phyloP scores from a whole-genome alignment of 2,329 filamentous ascomycete species.

The Ophiosphaerella narmari region DNA sequence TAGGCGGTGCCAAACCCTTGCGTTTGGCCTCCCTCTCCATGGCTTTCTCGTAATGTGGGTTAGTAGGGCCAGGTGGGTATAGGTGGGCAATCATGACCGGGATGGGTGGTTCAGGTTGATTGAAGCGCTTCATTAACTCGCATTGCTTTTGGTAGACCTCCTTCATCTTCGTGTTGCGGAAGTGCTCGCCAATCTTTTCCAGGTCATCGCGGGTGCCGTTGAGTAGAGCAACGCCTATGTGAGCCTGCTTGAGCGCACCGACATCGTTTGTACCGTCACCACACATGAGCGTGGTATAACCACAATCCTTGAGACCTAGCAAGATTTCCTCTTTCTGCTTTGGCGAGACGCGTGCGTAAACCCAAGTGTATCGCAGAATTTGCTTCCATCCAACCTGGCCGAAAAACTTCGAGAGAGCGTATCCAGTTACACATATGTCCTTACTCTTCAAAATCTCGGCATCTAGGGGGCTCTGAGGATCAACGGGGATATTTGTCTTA shows the following conservation, averaged over 20 bases:
- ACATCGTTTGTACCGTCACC: slow-evolving; percentile 99
- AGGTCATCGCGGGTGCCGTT: slow-evolving; percentile 94
- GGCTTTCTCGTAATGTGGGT: slow-evolving; percentile 93
- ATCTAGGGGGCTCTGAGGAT: slow-evolving; percentile 80
- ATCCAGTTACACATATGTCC: slow-evolving; percentile 94
- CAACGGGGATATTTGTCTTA: slow-evolving; percentile 81
- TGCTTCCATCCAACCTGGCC: slow-evolving; percentile 75
- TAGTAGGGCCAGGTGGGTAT: slow-evolving; percentile 85
- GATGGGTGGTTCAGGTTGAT: slow-evolving; percentile 88
- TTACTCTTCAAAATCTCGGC: slow-evolving; percentile 79
- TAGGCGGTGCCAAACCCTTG: slow-evolving; percentile 68
- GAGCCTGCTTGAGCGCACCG: slow-evolving; percentile 94
- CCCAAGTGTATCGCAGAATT: slow-evolving; percentile 89
- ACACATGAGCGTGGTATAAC: slow-evolving; percentile 98
- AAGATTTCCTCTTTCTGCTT: slow-evolving; percentile 99
- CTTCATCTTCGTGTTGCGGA: slow-evolving; percentile 96
- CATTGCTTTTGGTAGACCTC: slow-evolving; percentile 97
- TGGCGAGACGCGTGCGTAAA: slow-evolving; percentile 96
- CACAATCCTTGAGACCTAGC: slow-evolving; percentile 92
- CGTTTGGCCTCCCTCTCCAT: slow-evolving; percentile 81
- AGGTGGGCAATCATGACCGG: slow-evolving; percentile 91
- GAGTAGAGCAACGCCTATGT: slow-evolving; percentile 92
- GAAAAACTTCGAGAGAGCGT: slow-evolving; percentile 87
- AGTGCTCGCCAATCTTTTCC: slow-evolving; percentile 88
- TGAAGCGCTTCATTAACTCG: slow-evolving; percentile 90